Evolutionary conservation across 257 asterid genomes (phyloP).

Genomic region (Salvia rosmarinus): DNA sequence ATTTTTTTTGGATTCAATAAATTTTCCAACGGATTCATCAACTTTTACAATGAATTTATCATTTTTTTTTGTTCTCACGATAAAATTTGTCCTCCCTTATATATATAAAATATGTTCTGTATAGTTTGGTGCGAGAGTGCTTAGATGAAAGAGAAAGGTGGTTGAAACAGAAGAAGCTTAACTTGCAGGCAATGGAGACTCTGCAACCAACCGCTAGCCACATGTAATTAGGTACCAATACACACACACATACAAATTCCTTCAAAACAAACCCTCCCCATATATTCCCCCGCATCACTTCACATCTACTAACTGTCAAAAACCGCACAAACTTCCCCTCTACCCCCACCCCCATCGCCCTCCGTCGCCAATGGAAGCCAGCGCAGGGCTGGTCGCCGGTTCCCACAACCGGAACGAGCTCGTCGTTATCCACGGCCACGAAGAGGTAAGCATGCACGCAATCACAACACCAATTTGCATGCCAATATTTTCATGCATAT

Average conservation of each 20-base stretch:
- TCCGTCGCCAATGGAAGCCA: slow-evolving; percentile 72
- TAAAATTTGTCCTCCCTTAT: too few species aligned
- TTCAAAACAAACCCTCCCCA: slow-evolving; percentile 51
- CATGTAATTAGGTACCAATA: slow-evolving; percentile 50
- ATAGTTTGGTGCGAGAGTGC: slow-evolving; percentile 26
- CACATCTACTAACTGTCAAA: slow-evolving; percentile 32
- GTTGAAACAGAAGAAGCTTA: slow-evolving; percentile 53
- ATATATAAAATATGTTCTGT: too few species aligned
- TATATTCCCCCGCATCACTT: slow-evolving; percentile 31
- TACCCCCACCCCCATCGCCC: slow-evolving; percentile 25
- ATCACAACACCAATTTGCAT: background rate
- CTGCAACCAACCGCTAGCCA: slow-evolving; percentile 64
- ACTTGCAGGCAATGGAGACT: slow-evolving; percentile 91
- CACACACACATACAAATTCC: slow-evolving; percentile 42
- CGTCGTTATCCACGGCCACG: slow-evolving; percentile 94
- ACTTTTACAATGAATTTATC: too few species aligned
- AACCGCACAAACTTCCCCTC: background rate
- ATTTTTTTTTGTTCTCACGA: too few species aligned
- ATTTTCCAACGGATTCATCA: too few species aligned
- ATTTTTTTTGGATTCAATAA: too few species aligned
- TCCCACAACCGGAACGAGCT: slow-evolving; percentile 97
- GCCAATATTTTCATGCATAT: background rate
- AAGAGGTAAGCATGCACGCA: slow-evolving; percentile 55
- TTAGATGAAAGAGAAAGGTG: slow-evolving; percentile 37
- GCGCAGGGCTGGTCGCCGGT: slow-evolving; percentile 96